Evolutionary conservation across 768 basidiomycete species (phyloP), one percentile per base, ranked within the genome.

Genomic region (Termitomyces sp.): DNA sequence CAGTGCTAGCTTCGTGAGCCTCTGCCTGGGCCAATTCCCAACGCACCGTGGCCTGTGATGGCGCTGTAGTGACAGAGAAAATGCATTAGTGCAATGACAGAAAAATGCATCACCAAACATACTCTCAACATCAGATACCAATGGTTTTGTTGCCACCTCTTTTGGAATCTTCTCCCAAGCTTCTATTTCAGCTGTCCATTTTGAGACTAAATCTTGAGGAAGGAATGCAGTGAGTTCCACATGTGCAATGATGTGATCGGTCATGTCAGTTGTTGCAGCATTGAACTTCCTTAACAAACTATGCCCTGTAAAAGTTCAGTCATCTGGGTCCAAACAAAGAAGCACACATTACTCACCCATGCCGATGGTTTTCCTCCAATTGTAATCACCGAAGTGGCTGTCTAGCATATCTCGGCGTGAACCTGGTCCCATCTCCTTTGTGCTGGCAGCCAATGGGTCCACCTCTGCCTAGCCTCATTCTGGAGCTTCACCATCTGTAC

Each of bases 121-220:
- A 68, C 68, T 40, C 2, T 15, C 48, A 15, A 53, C n/a, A 2
- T 38, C 5, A 18, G 22, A 18, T 40, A 58, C 48, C 22, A 60
- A 63, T 28, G 62, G 59, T 33, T 65, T 65, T 8, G 15, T 49
- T 32, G 12, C 4, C 8, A 1, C 22, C 15, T 49, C 48, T n/a
- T 48, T 48, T 48, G 28, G 44, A n/a, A 60, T 60, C 0, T 20
- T 54, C 38, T 67, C 61, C 61, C 63, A 67, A 13, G 59, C 58
- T 32, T 58, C 46, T 1, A 67, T 48, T 24, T 55, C 48, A 1
- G 3, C 7, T 18, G 28, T 63, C 63, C 61, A 67, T n/a, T 39
- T 20, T 0, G 13, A 6, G 1, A 59, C 15, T 0, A 35, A 9
- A 1, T 42, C 58, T 18, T 5, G 9, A 6, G 56, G 33, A 6